Conservation (phyloP, 2,329 filamentous ascomycete genomes). For the Ophiosphaerella herpotricha region DNA sequence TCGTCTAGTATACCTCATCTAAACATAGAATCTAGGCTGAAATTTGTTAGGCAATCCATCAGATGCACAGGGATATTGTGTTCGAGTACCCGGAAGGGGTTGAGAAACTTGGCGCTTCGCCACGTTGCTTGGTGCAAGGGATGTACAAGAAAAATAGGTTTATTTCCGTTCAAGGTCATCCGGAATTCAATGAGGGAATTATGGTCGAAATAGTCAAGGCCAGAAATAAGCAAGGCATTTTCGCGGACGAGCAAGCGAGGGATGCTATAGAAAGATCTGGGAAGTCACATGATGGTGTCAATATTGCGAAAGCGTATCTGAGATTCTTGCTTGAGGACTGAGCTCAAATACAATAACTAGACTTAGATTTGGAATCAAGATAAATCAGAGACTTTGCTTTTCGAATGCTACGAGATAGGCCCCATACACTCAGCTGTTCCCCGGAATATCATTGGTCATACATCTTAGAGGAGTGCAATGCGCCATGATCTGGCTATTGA, state of each 20-base stretch:
- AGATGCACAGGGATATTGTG: conserved; percentile 86
- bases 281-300: conserved; percentile 77
- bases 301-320: conserved; percentile 74
- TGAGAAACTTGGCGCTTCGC: conserved; percentile 66
- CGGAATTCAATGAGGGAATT: conserved; percentile 77
- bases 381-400: too few relatives aligned
- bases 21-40: conserved; percentile 1
- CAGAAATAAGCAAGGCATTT: conserved; percentile 69
- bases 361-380: too few relatives aligned
- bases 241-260: conserved; percentile 69
- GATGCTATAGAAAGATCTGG: conserved; percentile 70
- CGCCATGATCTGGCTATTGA: too few relatives aligned
- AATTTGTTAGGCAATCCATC: conserved; percentile 67
- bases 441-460: too few relatives aligned
- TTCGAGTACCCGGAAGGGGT: conserved; percentile 65
- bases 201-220: conserved; percentile 69
- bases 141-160: conserved; percentile 71
- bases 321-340: conserved; percentile 70
- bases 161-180: conserved; percentile 84
- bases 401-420: too few relatives aligned
- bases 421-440: too few relatives aligned
- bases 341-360: too few relatives aligned
- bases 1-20: conserved; percentile 2
- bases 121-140: conserved; percentile 74
- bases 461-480: too few relatives aligned